phyloP scores from a whole-genome alignment of 2,329 filamentous ascomycete genomes.

The Cercospora citrullina region DNA sequence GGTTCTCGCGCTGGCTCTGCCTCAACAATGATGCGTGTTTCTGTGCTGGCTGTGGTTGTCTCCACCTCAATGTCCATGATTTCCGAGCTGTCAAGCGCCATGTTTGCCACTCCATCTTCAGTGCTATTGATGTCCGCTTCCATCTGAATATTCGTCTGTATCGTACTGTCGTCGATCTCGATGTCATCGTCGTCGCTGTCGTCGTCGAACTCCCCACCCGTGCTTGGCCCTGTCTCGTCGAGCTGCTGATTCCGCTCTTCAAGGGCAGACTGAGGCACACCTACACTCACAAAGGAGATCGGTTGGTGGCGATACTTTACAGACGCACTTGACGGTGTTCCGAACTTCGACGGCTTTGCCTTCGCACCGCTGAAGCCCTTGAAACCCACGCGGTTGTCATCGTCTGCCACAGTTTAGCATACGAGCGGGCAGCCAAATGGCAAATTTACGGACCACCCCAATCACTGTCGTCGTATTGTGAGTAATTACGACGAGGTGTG shows the following conservation, averaged over 20 bases:
- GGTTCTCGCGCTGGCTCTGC: conserved; percentile 6
- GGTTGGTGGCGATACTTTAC: conserved; percentile 56
- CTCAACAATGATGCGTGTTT: conserved; percentile 22
- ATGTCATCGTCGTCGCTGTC: conserved; percentile 28
- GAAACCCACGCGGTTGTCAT: conserved; percentile 29
- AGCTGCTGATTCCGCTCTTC: conserved; percentile 27
- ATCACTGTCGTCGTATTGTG: conserved; percentile 20
- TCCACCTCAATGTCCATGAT: conserved; percentile 21
- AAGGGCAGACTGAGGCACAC: conserved; percentile 44
- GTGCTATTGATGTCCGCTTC: conserved; percentile 37
- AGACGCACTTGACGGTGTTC: conserved; percentile 48
- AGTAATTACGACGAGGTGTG: conserved; percentile 16
- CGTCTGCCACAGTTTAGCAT: conserved; percentile 21
- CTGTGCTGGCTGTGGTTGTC: conserved; percentile 16
- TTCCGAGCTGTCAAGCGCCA: conserved; percentile 34
- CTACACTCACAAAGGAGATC: conserved; percentile 63
- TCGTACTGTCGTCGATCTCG: conserved; percentile 29
- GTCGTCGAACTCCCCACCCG: conserved; percentile 18
- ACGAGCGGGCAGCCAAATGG: neutral
- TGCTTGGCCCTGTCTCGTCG: neutral
- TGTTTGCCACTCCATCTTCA: conserved; percentile 35
- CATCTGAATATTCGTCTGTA: conserved; percentile 35
- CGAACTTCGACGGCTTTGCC: conserved; percentile 19
- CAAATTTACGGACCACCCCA: conserved; percentile 23
- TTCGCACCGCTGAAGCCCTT: conserved; percentile 32